A percentile compares a stretch with the other conserved stretches of the same genome.
Conservation (phyloP, 768 basidiomycete species). For the Steccherinum ochraceum region DNA sequence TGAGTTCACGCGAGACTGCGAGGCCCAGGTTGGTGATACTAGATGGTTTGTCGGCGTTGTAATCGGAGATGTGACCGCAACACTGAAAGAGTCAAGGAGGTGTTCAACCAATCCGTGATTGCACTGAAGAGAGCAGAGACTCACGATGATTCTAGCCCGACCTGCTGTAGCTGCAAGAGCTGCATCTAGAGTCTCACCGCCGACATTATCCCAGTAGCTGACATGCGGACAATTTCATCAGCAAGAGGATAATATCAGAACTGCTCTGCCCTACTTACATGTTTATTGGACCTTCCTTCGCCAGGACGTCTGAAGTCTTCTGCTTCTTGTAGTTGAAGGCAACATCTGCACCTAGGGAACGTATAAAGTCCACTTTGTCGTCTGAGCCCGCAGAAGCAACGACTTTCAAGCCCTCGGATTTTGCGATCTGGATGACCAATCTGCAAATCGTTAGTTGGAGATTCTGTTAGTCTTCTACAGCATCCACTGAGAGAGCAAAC, state of each 20-base stretch:
- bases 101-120: background rate
- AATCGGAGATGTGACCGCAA: slow-evolving; percentile 25
- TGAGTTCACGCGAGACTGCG: slow-evolving; percentile 22
- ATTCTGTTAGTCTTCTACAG: slow-evolving; percentile 15
- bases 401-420: slow-evolving; percentile 44
- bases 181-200: slow-evolving; percentile 22
- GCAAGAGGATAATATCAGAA: too few species aligned
- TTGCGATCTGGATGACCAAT: slow-evolving; percentile 39
- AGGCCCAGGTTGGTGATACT: slow-evolving; percentile 18
- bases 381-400: slow-evolving; percentile 68
- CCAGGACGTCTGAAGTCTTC: slow-evolving; percentile 43
- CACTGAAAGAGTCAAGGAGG: slow-evolving; percentile 8
- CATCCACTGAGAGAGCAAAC: background rate
- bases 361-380: slow-evolving; percentile 62
- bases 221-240: background rate
- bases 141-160: slow-evolving; percentile 19
- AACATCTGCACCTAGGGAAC: slow-evolving; percentile 58
- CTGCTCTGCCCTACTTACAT: slow-evolving; percentile 27
- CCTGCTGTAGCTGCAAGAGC: slow-evolving; percentile 13
- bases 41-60: slow-evolving; percentile 14
- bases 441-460: too few species aligned
- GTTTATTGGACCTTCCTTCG: slow-evolving; percentile 51
- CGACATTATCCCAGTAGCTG: slow-evolving; percentile 29
- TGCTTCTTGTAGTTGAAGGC: slow-evolving; percentile 72
- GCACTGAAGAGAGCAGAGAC: slow-evolving; percentile 2